Base-by-base conservation (phyloP, 2,329 filamentous ascomycete species). In the Clonostachys sp. region DNA sequence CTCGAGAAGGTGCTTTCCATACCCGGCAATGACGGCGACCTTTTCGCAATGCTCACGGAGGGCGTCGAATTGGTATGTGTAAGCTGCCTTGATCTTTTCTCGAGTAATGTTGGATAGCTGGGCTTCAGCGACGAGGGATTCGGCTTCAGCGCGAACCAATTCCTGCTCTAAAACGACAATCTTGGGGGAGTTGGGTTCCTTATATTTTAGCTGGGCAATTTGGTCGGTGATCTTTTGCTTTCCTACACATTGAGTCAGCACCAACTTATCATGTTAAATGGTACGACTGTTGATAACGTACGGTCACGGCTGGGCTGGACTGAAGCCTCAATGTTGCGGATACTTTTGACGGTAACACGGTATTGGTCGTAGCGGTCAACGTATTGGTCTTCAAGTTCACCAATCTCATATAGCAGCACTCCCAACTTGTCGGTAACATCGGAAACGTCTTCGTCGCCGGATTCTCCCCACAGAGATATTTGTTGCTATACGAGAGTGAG, bases 161-260 rank as follows among this genome's bases (percentile, higher is more conserved):
- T 99, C 94, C 71, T 99, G 94, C 73, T 99, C 94, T 47, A 99
- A 85, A 39, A 99, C 91, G 49, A 96, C 91, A 58, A 99, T 96
- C 74, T 91, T 94, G 54, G 92, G 91, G 35, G 91, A 96, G 75
- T 95, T 96, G 57, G 94, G 94, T 71, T 99, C 94, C 77, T 99
- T 99, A 83, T 97, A 99, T 73, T 99, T 99, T 61, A 99, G 82
- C 70, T 97, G 92, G 45, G 94, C 92, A 60, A 99, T 99, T 66
- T 97, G 90, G 66, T 99, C 94, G 60, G 90, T 96, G 63, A 99
- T 97, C 75, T 97, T 99, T 70, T 97, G 92, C 77, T 99, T 99
- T 70, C 90, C 89, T 95, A 57, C 48, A 16, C 16, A 30, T 2
- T 6, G 13, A 9, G 47, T 57, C 20, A 56, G 50, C 34, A 35